These are phyloP conservation scores for Emmonsiellopsis sp. DNA, from an alignment of 2,329 filamentous ascomycete genomes.

Conservation along the genomic window DNA sequence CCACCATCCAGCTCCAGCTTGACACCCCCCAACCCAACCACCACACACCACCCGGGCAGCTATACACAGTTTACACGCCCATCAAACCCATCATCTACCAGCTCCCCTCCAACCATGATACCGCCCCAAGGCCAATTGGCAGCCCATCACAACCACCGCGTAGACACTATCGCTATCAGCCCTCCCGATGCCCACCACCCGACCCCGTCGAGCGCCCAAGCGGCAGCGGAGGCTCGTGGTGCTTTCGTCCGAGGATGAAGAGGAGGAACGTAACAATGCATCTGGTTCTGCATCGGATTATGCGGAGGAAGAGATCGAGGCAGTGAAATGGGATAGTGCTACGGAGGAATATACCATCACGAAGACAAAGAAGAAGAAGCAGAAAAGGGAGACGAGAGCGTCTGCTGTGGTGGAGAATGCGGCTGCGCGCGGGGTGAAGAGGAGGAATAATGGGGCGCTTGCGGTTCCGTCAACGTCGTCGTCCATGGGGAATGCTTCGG, in stretches of 20 bases:
- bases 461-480: not conserved
- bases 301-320: no score
- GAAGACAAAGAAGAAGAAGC: not conserved
- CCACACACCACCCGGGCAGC: no score
- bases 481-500: not conserved
- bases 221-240: conserved; percentile 26
- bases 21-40: not conserved
- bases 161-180: not conserved
- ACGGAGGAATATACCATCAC: conserved; percentile 3
- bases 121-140: not conserved
- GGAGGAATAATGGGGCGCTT: not conserved
- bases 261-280: not conserved
- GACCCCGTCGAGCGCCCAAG: conserved; percentile 22
- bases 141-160: not conserved
- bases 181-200: conserved; percentile 24
- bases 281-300: no score
- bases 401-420: not conserved
- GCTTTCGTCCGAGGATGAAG: conserved; percentile 21
- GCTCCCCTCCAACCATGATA: no score
- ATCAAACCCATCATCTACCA: no score
- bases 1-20: not conserved
- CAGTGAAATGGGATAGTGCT: not conserved
- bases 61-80: no score
- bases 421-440: not conserved
- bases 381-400: not conserved